A percentile compares a stretch with the other conserved stretches of the same genome.
Evolutionary conservation across 2,329 filamentous ascomycete species (phyloP).

Genomic region (Alternaria longipes): DNA sequence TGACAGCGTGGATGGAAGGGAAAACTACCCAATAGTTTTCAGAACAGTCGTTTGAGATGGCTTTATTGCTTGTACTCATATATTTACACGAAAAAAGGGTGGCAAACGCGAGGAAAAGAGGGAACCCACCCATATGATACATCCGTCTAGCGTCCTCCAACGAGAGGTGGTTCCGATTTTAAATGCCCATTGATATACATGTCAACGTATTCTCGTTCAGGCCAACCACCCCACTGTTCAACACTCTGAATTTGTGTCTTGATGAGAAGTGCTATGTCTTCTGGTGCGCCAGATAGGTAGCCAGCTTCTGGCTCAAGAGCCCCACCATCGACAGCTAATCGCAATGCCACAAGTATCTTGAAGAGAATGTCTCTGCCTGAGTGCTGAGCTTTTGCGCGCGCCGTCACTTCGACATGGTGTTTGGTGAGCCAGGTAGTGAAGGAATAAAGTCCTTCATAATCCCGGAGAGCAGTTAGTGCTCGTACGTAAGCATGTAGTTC

Average conservation of each 20-base stretch:
- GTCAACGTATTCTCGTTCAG: constrained; percentile 53
- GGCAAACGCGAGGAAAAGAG: neutral
- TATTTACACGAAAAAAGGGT: neutral
- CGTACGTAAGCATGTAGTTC: constrained; percentile 69
- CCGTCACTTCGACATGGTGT: constrained; percentile 39
- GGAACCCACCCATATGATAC: neutral
- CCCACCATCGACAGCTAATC: constrained; percentile 52
- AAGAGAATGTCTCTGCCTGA: constrained; percentile 41
- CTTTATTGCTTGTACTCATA: neutral
- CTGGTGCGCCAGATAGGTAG: constrained; percentile 29
- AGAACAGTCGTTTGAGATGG: neutral
- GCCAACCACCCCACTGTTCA: constrained; percentile 56
- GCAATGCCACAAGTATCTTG: constrained; percentile 51
- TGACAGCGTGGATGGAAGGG: constrained; percentile 11
- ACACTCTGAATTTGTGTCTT: constrained; percentile 47
- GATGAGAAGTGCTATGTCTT: constrained; percentile 45
- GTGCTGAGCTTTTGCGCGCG: constrained; percentile 35
- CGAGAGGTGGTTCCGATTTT: constrained; percentile 22
- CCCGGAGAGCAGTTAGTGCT: constrained; percentile 68
- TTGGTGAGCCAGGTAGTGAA: constrained; percentile 67
- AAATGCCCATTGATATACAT: constrained; percentile 36
- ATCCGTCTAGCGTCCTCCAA: constrained; percentile 22
- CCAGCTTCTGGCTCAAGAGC: constrained; percentile 16
- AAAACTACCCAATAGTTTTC: neutral
- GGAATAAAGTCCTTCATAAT: constrained; percentile 66